Base-by-base conservation (phyloP, 148 eudicot genomes). In the Cornus controversa region DNA sequence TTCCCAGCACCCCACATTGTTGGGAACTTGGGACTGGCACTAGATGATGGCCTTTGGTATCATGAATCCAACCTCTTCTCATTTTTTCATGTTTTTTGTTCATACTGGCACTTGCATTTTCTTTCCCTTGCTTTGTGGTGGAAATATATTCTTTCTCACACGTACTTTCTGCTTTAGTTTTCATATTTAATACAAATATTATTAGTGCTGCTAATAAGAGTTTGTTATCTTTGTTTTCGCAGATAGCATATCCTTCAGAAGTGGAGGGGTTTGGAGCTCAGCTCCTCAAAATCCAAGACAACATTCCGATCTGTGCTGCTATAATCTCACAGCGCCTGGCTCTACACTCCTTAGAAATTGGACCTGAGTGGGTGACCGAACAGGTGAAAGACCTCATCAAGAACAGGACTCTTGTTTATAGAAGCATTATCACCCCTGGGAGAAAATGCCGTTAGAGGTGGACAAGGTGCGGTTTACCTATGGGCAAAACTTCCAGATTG, bases 391-490 rank as follows among this genome's bases (percentile, higher is more conserved):
- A 84, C 73, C 90, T 93, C 2, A 87, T 84, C 47, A 88, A 84
- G 72, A 96, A 96, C 81, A 64, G 95, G 25, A 88, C 83, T 10
- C 72, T 93, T 54, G 77, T 96, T 28, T n/a, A 68, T 71, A 64
- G 90, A 92, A 31, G 97, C 97, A 1, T 86, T 96, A 27, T 86
- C 94, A 24, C 87, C 93, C 13, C 78, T 96, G 40, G 99, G 97
- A 1, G 71, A 89, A 20, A 90, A 81, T 50, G 80, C 93, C 0
- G 94, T 96, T 62, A 89, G 84, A 85, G 99, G 99, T 31, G 98
- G 99, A 79, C 98, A 96, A 89, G 99, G 99, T 6, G 98, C 99
- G 2, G 93, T 96, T 28, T 96, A 93, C 79, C 84, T 96, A 16
- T 96, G 99, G 97, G 99, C 91, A 16, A 91, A 85, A 85, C 98